Base-by-base conservation (phyloP, 768 basidiomycete species). In the Collybia sordida region DNA sequence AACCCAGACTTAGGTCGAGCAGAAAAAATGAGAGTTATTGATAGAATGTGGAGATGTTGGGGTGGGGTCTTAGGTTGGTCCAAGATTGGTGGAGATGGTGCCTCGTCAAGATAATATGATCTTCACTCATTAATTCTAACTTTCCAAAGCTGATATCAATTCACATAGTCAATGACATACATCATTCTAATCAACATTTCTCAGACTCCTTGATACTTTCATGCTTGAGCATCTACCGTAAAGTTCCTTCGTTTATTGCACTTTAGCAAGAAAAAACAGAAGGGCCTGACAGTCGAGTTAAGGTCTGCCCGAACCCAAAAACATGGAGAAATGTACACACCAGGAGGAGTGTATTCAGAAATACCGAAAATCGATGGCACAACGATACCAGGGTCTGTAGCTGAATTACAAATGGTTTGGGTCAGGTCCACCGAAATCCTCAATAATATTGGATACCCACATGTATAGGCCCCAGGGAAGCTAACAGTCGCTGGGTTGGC, bases 41-140 rank as follows among this genome's bases (percentile, higher is more conserved):
- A 93, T 42, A 70, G 91, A 62, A 93, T 96, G 83, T 93, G 93
- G 91, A 81, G 87, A 58, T 83, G 82, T 48, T 98, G 93, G 92
- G 87, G 87, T 0, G 67, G 58, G 6, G 70, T 73, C n/a, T 72
- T 90, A 17, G 85, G 80, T 17, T 93, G 85, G 88, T 69, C 61
- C n/a, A 51, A 42, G 28, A 56, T 62, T 39, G 59, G 56, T 44
- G 55, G 42, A 5, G 56, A 57, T 28, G 50, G 53, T 31, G 11
- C 31, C 9, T 12, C 31, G 3, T 31, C 31, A 11, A 31, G 11
- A 31, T 31, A 31, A 12, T 6, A 31, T 14, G 9, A 11, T 11
- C 31, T 73, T 98, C 9, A 67, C 96, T 42, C 90, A 93, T 3
- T 31, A 3, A 14, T 31, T 31, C 14, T 14, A 9, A 9, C 25